Conservation (phyloP, 768 basidiomycete species). For the Collybia nuda region DNA sequence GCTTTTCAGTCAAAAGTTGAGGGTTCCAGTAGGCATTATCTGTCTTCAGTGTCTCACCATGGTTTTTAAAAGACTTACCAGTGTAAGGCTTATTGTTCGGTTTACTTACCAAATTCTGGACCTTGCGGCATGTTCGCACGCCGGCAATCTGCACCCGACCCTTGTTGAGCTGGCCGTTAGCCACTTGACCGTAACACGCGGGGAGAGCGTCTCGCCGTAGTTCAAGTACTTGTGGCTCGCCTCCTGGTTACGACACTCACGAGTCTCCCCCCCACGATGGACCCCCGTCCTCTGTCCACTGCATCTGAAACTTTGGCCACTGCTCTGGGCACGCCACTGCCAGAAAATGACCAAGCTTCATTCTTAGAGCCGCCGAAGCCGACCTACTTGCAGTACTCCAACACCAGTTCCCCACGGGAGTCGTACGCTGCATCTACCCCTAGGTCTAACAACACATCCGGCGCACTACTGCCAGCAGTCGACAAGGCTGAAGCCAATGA, state of each 20-base stretch:
- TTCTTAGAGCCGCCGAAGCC: slow-evolving; percentile 4
- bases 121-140: background rate
- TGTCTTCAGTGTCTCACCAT: too few species aligned
- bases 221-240: too few species aligned
- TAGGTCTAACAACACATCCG: slow-evolving; percentile 12
- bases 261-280: slow-evolving; percentile 7
- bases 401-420: slow-evolving; percentile 10
- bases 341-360: slow-evolving; percentile 6
- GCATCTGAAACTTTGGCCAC: slow-evolving; percentile 7
- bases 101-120: background rate
- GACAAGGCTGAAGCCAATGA: slow-evolving; percentile 9
- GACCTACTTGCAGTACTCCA: background rate
- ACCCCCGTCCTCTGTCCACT: slow-evolving; percentile 10
- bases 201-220: too few species aligned
- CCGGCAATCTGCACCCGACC: background rate
- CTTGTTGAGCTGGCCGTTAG: background rate
- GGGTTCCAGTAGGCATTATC: too few species aligned
- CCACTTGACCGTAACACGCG: too few species aligned
- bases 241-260: too few species aligned
- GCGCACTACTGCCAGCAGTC: slow-evolving; percentile 10
- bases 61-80: too few species aligned
- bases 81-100: too few species aligned
- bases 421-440: slow-evolving; percentile 8
- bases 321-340: slow-evolving; percentile 13
- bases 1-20: too few species aligned